phyloP scores from a whole-genome alignment of 805 yeast species.

The Cyberlindnera euphorbiiphila region DNA sequence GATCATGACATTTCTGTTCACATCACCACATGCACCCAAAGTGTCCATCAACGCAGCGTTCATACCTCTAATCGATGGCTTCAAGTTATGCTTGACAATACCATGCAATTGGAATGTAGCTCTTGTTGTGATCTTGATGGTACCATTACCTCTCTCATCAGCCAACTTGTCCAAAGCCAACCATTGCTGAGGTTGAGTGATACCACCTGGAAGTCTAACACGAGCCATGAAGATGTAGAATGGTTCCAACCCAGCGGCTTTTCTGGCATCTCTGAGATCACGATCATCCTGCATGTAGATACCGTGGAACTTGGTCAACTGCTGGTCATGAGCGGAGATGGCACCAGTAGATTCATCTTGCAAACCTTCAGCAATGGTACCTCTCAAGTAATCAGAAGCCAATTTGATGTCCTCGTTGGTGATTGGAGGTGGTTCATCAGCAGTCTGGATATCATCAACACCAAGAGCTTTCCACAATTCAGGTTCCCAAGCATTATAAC shows the following conservation, averaged over 20 bases:
- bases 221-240: slow-evolving; percentile 97
- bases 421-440: slow-evolving; percentile 86
- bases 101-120: slow-evolving; percentile 98
- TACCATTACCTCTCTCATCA: slow-evolving; percentile 82
- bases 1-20: slow-evolving; percentile 91
- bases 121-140: slow-evolving; percentile 91
- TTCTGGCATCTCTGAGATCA: slow-evolving; percentile 90
- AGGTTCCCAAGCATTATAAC: slow-evolving; percentile 85
- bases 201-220: slow-evolving; percentile 92
- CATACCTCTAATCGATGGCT: slow-evolving; percentile 90
- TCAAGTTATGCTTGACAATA: slow-evolving; percentile 82
- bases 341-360: slow-evolving; percentile 84
- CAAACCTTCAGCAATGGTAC: slow-evolving; percentile 87
- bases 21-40: slow-evolving; percentile 98
- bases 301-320: slow-evolving; percentile 95
- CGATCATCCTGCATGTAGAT: slow-evolving; percentile 98
- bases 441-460: slow-evolving; percentile 75
- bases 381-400: slow-evolving; percentile 82
- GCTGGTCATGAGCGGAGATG: slow-evolving; percentile 86
- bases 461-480: slow-evolving; percentile 84
- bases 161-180: slow-evolving; percentile 78
- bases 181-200: slow-evolving; percentile 86
- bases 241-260: slow-evolving; percentile 90
- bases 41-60: slow-evolving; percentile 89
- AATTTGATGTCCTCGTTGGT: slow-evolving; percentile 96